Evolutionary conservation across 2,329 filamentous ascomycete species (phyloP).

Genomic region (Sphaerulina populicola): DNA sequence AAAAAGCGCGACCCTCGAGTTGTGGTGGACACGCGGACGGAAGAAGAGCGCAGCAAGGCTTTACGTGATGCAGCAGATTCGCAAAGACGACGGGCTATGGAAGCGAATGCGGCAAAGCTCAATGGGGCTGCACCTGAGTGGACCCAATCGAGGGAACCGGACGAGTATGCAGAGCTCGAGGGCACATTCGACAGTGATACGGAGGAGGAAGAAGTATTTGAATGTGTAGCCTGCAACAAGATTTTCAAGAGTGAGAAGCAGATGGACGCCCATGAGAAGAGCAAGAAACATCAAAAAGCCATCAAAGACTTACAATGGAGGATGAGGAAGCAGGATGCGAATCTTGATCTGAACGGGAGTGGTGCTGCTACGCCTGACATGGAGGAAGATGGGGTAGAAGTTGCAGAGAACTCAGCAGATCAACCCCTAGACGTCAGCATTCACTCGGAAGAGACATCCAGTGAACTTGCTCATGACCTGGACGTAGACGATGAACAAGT

Average conservation of each 20-base stretch:
- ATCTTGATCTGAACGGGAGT: conserved; percentile 42
- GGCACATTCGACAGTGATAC: conserved; percentile 36
- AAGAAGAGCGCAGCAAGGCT: conserved; percentile 69
- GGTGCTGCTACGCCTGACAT: conserved; percentile 30
- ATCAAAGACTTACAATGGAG: conserved; percentile 69
- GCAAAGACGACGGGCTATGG: conserved; percentile 74
- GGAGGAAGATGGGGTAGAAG: conserved; percentile 31
- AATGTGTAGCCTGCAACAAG: conserved; percentile 57
- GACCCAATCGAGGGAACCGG: conserved; percentile 54
- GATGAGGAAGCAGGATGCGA: conserved; percentile 71
- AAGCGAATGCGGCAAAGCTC: conserved; percentile 69
- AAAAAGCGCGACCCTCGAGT: conserved; percentile 87
- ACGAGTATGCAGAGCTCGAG: conserved; percentile 43
- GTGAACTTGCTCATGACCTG: neutral
- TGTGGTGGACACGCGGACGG: conserved; percentile 64
- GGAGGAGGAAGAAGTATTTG: conserved; percentile 46
- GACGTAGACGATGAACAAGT: neutral
- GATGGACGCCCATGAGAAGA: conserved; percentile 83
- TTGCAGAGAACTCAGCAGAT: conserved; percentile 22
- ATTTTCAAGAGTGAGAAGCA: conserved; percentile 85
- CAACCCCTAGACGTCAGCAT: conserved; percentile 21
- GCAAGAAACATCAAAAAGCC: conserved; percentile 90
- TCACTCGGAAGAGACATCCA: conserved; percentile 1
- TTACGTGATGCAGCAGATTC: conserved; percentile 70
- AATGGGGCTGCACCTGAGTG: conserved; percentile 62